These are phyloP conservation scores for Xylariomycetidae sp. DNA, from an alignment of 2,329 filamentous ascomycete species.

Conservation along the genomic window DNA sequence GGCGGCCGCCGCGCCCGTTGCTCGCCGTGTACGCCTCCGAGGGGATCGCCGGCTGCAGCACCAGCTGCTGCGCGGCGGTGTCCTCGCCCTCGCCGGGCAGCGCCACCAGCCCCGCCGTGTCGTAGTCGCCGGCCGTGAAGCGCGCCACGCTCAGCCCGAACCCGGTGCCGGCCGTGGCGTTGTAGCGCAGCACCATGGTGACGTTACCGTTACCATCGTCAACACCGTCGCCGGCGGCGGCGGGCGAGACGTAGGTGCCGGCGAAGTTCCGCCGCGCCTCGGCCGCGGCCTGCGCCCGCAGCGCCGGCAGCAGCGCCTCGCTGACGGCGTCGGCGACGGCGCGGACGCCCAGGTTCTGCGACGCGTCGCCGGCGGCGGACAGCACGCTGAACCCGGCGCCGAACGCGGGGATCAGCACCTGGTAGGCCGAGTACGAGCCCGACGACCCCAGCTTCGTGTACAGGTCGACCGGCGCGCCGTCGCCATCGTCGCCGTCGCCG, in stretches of 20 bases:
- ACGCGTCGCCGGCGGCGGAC: constrained; percentile 13
- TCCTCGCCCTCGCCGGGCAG: not conserved
- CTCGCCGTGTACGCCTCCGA: too few species aligned
- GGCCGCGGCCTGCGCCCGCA: constrained; percentile 20
- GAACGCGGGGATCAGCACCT: constrained; percentile 29
- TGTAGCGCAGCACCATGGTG: constrained; percentile 9
- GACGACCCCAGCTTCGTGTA: constrained; percentile 29
- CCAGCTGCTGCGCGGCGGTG: too few species aligned
- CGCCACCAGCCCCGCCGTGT: constrained; percentile 6
- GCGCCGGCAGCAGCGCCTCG: constrained; percentile 16
- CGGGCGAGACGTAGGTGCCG: constrained; percentile 20
- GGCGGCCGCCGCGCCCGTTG: constrained; percentile 7
- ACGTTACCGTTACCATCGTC: constrained; percentile 8
- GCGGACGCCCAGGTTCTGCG: constrained; percentile 12
- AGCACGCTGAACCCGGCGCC: constrained; percentile 30
- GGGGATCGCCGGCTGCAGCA: constrained; percentile 10
- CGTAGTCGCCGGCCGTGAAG: constrained; percentile 8
- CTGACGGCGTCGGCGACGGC: constrained; percentile 24
- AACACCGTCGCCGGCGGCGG: too few species aligned
- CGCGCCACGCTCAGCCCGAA: constrained; percentile 14
- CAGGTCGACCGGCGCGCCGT: constrained; percentile 25
- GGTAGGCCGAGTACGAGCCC: constrained; percentile 27
- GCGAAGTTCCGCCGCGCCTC: constrained; percentile 20
- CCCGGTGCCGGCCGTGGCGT: constrained; percentile 12
- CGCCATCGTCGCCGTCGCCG: constrained; percentile 6